Percentiles rank a stretch among this genome's conserved stretches.
Conservation (phyloP, 1,284 basidiomycete species). For the Cutaneotrichosporon sp. region DNA sequence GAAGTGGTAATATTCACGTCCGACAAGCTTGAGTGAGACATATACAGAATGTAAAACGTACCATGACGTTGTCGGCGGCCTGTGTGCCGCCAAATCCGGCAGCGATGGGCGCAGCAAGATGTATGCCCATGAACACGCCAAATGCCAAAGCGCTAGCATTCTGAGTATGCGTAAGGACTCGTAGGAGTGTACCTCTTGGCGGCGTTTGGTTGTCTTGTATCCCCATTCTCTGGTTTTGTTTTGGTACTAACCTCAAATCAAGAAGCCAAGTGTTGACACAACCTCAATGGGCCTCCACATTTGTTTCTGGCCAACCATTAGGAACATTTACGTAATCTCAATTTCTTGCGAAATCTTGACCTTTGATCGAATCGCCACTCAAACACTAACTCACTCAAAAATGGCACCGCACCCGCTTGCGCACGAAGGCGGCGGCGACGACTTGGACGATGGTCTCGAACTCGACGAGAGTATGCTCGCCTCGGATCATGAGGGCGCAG, state of each 20-base stretch:
- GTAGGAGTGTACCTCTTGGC: conserved; percentile 27
- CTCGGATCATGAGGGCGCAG: conserved; percentile 24
- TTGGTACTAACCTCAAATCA: no score
- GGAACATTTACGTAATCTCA: conserved; percentile 3
- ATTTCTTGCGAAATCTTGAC: conserved; percentile 1
- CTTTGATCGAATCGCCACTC: background rate
- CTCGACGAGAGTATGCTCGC: conserved; percentile 34
- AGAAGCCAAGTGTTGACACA: no score
- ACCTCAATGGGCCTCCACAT: background rate
- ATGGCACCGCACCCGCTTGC: conserved; percentile 10
- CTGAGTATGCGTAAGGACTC: conserved; percentile 43
- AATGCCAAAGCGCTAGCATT: conserved; percentile 48
- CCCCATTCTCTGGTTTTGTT: background rate
- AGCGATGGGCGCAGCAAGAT: conserved; percentile 45
- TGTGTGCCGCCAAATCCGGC: conserved; percentile 39
- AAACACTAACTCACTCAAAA: background rate
- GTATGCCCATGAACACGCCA: conserved; percentile 43
- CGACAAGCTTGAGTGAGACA: conserved; percentile 33
- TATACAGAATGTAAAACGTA: conserved; percentile 29
- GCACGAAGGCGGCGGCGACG: conserved; percentile 37
- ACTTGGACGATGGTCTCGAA: conserved; percentile 49
- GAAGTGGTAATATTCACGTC: conserved; percentile 45
- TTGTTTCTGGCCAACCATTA: background rate
- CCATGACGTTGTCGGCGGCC: conserved; percentile 44
- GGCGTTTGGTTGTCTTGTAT: background rate